Base-by-base conservation (phyloP, 768 basidiomycete genomes). In the Boletus rufocinnamomeus region DNA sequence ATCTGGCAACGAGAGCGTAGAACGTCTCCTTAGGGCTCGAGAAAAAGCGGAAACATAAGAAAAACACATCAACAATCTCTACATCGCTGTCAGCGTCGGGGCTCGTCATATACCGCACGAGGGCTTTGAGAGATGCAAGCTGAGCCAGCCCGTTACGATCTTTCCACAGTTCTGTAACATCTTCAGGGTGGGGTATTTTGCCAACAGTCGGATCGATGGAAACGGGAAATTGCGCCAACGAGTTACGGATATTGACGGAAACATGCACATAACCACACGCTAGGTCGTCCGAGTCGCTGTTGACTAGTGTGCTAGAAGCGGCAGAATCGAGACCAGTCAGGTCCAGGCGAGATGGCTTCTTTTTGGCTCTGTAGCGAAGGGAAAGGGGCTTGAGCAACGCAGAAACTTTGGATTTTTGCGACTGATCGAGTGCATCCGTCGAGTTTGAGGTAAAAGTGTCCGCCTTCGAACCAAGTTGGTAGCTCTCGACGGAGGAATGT, bases 31-130 rank as follows among this genome's bases (percentile, higher is more conserved):
- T 28, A 0, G 89, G 80, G 0, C 78, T 77, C 16, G 82, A 80
- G 75, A 88, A 91, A 59, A 84, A 80, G 28, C 89, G 84, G 73
- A 91, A 92, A 52, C 81, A 84, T n/a, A 84, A 72, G 72, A 89
- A 86, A 74, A 92, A 88, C 2, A 82, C 70, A 58, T 80, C 70
- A 59, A 73, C 65, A 71, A 88, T 68, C 40, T 80, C 69, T 52
- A 72, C 68, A 56, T 85, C 80, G 49, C 46, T 54, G 19, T 77
- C 61, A 10, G 66, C 66, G 41, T 78, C 73, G 41, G 75, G 74
- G 3, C 79, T 78, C 2, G 82, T 80, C 57, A 84, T 71, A 23
- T 82, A 74, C 37, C 75, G 74, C 40, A 83, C 71, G 54, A 83
- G 73, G 38, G 78, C 78, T 16, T 72, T 64, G 38, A 82, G 67